phyloP scores from a whole-genome alignment of 352 stramenopile genomes.

The Peronospora tabacina region DNA sequence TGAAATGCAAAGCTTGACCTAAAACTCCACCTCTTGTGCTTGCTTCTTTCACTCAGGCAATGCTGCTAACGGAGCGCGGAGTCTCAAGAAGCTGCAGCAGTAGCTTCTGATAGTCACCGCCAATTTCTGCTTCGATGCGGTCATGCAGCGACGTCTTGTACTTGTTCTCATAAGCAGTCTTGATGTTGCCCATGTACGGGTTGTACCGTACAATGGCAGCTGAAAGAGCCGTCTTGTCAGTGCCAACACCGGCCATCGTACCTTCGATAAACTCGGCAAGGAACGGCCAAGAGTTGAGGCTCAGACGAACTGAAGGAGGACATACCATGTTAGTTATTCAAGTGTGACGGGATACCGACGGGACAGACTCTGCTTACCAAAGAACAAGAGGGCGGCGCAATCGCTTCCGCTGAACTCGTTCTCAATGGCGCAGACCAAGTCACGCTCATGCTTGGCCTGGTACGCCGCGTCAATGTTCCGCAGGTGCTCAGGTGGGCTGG shows the following conservation, averaged over 20 bases:
- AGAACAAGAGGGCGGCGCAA: slow-evolving; percentile 43
- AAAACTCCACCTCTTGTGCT: not conserved
- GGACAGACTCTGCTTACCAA: slow-evolving; percentile 23
- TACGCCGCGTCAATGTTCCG: slow-evolving; percentile 52
- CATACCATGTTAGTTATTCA: slow-evolving; percentile 6
- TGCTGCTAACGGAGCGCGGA: slow-evolving; percentile 27
- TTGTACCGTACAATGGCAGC: slow-evolving; percentile 67
- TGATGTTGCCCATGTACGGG: slow-evolving; percentile 44
- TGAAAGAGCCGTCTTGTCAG: slow-evolving; percentile 56
- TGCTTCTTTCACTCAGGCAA: slow-evolving; percentile 21
- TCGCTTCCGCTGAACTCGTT: slow-evolving; percentile 61
- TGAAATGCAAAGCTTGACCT: not conserved
- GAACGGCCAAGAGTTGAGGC: slow-evolving; percentile 48
- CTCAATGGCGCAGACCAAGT: slow-evolving; percentile 47
- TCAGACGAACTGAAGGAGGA: slow-evolving; percentile 33
- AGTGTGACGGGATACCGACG: not conserved
- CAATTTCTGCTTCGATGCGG: slow-evolving; percentile 45
- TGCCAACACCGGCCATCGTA: slow-evolving; percentile 64
- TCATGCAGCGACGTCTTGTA: slow-evolving; percentile 56
- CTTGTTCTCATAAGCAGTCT: slow-evolving; percentile 43
- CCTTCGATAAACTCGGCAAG: slow-evolving; percentile 54
- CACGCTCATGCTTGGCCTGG: slow-evolving; percentile 50
- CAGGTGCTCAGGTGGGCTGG: slow-evolving; percentile 55
- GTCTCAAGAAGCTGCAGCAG: slow-evolving; percentile 49
- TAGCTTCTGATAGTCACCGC: slow-evolving; percentile 56